These are phyloP conservation scores for Acrasis kona DNA, from an alignment of 78 protist genomes.

Conservation along the genomic window DNA sequence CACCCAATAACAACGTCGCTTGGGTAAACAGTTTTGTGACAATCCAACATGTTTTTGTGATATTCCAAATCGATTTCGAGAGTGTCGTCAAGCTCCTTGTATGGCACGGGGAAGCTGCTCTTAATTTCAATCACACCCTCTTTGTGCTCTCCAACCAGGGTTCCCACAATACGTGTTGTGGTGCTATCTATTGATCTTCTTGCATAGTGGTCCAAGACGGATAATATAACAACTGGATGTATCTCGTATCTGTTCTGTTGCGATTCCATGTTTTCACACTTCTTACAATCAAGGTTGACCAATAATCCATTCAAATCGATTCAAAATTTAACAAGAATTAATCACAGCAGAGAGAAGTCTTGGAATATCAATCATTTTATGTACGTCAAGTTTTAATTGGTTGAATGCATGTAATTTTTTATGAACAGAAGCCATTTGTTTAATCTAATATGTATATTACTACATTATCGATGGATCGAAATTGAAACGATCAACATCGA, in stretches of 20 bases:
- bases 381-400: too few relatives aligned
- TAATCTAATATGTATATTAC: too few relatives aligned
- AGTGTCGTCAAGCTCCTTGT: constrained; percentile 50
- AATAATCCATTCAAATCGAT: too few relatives aligned
- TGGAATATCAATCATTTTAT: too few relatives aligned
- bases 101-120: constrained; percentile 54
- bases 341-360: too few relatives aligned
- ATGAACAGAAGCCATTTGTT: too few relatives aligned
- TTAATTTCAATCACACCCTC: constrained; percentile 59
- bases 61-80: constrained; percentile 56
- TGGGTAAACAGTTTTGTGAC: constrained; percentile 41
- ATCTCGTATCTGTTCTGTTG: neutral
- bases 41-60: constrained; percentile 57
- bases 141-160: constrained; percentile 38
- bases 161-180: constrained; percentile 55
- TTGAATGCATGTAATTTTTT: too few relatives aligned
- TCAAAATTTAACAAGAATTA: too few relatives aligned
- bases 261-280: too few relatives aligned
- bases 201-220: constrained; percentile 46
- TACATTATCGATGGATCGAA: too few relatives aligned
- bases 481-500: too few relatives aligned
- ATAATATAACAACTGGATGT: constrained; percentile 52
- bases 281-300: too few relatives aligned
- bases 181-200: constrained; percentile 46
- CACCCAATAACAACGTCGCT: constrained; percentile 57